Conservation (phyloP, 2,329 filamentous ascomycete species). For the Beauveria scarabaeidicola region DNA sequence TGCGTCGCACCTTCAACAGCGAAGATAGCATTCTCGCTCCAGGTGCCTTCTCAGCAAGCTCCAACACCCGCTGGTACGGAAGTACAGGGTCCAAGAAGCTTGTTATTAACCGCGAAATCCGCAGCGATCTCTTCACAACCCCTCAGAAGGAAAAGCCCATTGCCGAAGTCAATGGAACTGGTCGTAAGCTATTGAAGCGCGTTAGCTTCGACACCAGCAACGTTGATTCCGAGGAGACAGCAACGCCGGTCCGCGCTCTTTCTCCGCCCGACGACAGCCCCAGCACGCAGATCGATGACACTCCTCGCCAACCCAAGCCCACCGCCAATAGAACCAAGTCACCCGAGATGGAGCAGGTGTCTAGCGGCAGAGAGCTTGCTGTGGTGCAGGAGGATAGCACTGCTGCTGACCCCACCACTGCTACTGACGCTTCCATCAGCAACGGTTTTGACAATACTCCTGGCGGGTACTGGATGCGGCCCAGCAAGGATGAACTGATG, state of each 20-base stretch:
- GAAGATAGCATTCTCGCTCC: slow-evolving; percentile 83
- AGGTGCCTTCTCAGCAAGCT: slow-evolving; percentile 69
- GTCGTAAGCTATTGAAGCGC: slow-evolving; percentile 62
- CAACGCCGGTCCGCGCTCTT: slow-evolving; percentile 26
- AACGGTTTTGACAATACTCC: slow-evolving; percentile 39
- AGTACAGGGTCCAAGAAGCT: slow-evolving; percentile 74
- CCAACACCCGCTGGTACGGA: slow-evolving; percentile 55
- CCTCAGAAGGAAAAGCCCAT: slow-evolving; percentile 44
- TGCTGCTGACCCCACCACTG: slow-evolving; percentile 22
- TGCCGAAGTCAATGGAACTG: slow-evolving; percentile 31
- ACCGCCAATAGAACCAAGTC: slow-evolving; percentile 29
- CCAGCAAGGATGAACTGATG: slow-evolving; percentile 64
- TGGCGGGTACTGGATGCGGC: slow-evolving; percentile 82
- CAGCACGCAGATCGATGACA: slow-evolving; percentile 26
- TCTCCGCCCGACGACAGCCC: slow-evolving; percentile 26
- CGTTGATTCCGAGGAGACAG: slow-evolving; percentile 28
- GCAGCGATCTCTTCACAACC: slow-evolving; percentile 60
- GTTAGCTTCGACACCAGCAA: slow-evolving; percentile 80
- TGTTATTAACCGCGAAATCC: slow-evolving; percentile 80
- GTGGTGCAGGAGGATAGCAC: slow-evolving; percentile 66
- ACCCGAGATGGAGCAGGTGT: slow-evolving; percentile 58
- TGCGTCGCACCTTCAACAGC: slow-evolving; percentile 71
- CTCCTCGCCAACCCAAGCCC: slow-evolving; percentile 46
- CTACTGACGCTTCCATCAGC: slow-evolving; percentile 15
- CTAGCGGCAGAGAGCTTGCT: slow-evolving; percentile 66